Evolutionary conservation across 768 basidiomycete species (phyloP).

Genomic region (Crepidotus variabilis): DNA sequence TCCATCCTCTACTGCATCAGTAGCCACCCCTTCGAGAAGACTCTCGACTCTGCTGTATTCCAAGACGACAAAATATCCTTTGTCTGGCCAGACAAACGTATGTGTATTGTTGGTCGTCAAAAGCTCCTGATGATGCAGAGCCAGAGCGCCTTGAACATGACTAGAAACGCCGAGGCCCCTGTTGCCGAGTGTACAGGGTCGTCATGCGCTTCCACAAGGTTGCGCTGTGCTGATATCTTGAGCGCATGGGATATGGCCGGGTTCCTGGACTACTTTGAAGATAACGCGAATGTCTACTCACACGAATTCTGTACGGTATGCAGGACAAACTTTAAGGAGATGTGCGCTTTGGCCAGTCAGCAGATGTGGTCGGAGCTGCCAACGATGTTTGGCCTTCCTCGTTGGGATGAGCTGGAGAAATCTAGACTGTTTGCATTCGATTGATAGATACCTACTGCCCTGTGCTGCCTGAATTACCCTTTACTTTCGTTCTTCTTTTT

Average conservation of each 20-base stretch:
- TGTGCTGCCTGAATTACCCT: background rate
- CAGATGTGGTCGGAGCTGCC: conserved; percentile 30
- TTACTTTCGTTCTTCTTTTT: background rate
- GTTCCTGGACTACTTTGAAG: conserved; percentile 28
- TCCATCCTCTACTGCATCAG: conserved; percentile 33
- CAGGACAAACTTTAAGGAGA: conserved; percentile 12
- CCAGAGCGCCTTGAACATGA: conserved; percentile 12
- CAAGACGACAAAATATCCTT: conserved; percentile 20
- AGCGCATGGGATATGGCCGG: conserved; percentile 27
- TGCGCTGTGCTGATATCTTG: conserved; percentile 21
- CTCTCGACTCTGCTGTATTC: conserved; percentile 31
- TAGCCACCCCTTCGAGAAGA: conserved; percentile 32
- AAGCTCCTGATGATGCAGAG: conserved; percentile 21
- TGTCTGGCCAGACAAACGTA: conserved; percentile 22
- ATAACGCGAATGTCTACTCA: conserved; percentile 19
- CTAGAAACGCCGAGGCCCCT: conserved; percentile 5
- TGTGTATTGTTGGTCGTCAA: conserved; percentile 25
- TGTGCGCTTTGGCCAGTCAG: conserved; percentile 17
- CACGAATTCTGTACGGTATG: conserved; percentile 22
- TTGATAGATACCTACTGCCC: conserved; percentile 6
- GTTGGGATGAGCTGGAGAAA: conserved; percentile 25
- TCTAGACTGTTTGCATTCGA: conserved; percentile 16
- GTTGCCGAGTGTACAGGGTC: conserved; percentile 12
- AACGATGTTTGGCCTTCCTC: conserved; percentile 23
- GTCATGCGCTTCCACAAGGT: conserved; percentile 14